Evolutionary conservation across 108 stramenopile species (phyloP), one percentile per base, ranked within the genome.

Genomic region (Skeletonema menzelii): DNA sequence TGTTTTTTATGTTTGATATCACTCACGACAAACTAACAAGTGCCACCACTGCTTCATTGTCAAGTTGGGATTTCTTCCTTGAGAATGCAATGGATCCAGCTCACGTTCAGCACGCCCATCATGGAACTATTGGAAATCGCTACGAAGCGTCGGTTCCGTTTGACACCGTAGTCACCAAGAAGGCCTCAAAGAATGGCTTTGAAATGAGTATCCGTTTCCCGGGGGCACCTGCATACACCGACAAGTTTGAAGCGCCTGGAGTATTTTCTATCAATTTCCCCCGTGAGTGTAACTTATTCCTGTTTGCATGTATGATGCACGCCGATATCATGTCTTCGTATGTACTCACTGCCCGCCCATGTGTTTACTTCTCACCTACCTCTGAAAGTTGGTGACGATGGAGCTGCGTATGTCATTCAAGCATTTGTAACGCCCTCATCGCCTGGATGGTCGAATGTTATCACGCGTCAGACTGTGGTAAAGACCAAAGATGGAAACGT

Each of bases 401-500:
- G 74, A 2, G 69, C 75, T 0, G 32, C 14, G 15, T 65, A 73
- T 27, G 44, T 40, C 17, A 37, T 81, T 5, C 74, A 75, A 40
- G n/a, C 76, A 3, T 75, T 76, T 31, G 19, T 59, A 44, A 55
- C 75, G 10, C 80, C 80, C 13, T 47, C 73, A 13, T 62, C 67
- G 2, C 80, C 80, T 24, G 74, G 80, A 14, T 76, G 70, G 30
- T 81, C 69, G 37, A 70, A 81, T 35, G 57, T 74, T 32, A 27
- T 69, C 38, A 67, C 72, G 12, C 73, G 80, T 26, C 73, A 73
- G 63, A 62, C 76, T 2, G 49, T 81, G 17, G 2, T 64, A 1
- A 81, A 76, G 46, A 72, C 53, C 19, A 46, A 56, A 22, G 72
- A 60, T 0, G 69, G 69, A 3, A 44, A 75, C 10, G 73, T 71